Evolutionary conservation across 495 filamentous ascomycete species (phyloP).

Genomic region (Lepidopterella palustris): DNA sequence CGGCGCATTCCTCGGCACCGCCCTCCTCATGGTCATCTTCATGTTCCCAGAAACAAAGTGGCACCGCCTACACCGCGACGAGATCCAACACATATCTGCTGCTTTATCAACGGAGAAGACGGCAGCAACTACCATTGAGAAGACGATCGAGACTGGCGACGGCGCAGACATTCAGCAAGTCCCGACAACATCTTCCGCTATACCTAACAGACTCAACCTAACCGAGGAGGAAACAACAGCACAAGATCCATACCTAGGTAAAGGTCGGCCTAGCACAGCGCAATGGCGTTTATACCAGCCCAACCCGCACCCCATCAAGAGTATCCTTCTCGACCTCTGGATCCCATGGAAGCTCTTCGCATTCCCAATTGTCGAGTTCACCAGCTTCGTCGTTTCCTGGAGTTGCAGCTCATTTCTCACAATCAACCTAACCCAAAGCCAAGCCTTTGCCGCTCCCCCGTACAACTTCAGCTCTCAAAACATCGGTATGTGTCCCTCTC

Average conservation of each 20-base stretch:
- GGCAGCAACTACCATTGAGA: conserved; percentile 4
- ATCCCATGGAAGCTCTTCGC: conserved; percentile 53
- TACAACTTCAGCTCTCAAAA: conserved; percentile 49
- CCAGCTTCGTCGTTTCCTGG: conserved; percentile 55
- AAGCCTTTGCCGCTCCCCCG: conserved; percentile 54
- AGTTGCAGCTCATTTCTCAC: conserved; percentile 54
- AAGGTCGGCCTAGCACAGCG: conserved; percentile 45
- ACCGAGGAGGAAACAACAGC: conserved; percentile 27
- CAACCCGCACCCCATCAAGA: conserved; percentile 38
- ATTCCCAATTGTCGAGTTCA: conserved; percentile 59
- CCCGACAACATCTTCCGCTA: conserved; percentile 25
- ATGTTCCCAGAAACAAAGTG: conserved; percentile 58
- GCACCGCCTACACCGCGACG: conserved; percentile 40
- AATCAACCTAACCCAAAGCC: conserved; percentile 58
- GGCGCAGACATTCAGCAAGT: conserved; percentile 6
- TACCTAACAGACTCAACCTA: conserved; percentile 22
- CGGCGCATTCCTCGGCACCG: conserved; percentile 43
- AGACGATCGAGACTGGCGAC: conserved; percentile 4
- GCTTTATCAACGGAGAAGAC: conserved; percentile 17
- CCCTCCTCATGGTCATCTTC: conserved; percentile 46
- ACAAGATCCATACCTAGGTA: conserved; percentile 39
- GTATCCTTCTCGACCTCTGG: conserved; percentile 41
- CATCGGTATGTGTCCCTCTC: conserved; percentile 36
- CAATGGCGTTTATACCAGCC: conserved; percentile 52
- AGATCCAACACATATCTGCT: conserved; percentile 11